Evolutionary conservation across 1,284 basidiomycete genomes (phyloP), one percentile per base, ranked within the genome.

Genomic region (Ceratobasidium sp.): DNA sequence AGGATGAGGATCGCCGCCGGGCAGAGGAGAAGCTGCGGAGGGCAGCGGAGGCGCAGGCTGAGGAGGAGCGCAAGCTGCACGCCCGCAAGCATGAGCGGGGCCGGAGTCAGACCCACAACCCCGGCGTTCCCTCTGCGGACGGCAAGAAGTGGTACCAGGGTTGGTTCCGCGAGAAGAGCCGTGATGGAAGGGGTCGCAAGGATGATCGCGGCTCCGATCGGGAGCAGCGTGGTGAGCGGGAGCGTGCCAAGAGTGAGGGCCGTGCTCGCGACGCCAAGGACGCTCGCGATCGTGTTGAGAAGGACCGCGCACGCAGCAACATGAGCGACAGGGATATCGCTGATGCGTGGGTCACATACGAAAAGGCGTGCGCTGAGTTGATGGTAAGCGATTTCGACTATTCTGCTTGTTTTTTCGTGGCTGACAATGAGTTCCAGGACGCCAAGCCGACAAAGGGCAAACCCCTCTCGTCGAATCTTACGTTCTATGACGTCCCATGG

Each of bases 401-500:
- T 27, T 2, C 22, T 31, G 17, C 31, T 7, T 63, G 60, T 11
- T 64, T 57, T 45, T 63, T 45, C 48, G 22, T n/a, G 11, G 22
- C 71, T 73, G 11, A 73, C 59, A 31, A 45, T 45, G 31, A 19
- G 36, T 31, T 24, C 36, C 59, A 73, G 60, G 59, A 64, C 15
- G 27, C 60, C 60, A 73, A 73, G 36, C 60, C 71, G 19, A 54
- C 59, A 44, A 64, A 73, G 48, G 69, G 57, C 29, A 73, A 73
- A 44, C 33, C 19, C 22, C 53, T 59, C 45, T 53, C 33, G 50
- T 53, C 59, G 47, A 73, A 53, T 24, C 59, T 76, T 53, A 77
- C 71, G 9, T 77, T 76, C 45, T 62, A 57, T 41, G 56, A 51
- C 53, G 64, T 77, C 33, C 76, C 72, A 56, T 77, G 76, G 76